phyloP scores from a whole-genome alignment of 1,139 yeast genomes.

The Suhomyces bokatorum region DNA sequence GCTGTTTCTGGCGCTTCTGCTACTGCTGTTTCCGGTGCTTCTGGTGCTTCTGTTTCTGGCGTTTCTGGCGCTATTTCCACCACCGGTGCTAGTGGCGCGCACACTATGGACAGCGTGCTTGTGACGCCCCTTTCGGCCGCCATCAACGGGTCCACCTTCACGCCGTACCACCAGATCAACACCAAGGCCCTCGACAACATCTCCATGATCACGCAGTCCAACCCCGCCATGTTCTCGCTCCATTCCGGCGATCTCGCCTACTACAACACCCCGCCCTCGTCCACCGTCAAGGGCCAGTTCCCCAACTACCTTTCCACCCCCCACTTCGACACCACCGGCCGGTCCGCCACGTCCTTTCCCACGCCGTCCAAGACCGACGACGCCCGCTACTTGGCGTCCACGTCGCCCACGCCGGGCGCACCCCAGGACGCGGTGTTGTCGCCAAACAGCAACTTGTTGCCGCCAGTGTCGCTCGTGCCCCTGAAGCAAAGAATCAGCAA shows the following conservation, averaged over 20 bases:
- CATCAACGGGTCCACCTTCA: constrained; percentile 17
- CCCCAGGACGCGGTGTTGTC: constrained; percentile 2
- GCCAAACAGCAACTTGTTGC: constrained; percentile 24
- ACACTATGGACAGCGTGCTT: constrained; percentile 15
- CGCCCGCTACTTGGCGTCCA: not conserved
- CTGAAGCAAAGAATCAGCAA: no score
- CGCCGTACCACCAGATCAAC: constrained; percentile 30
- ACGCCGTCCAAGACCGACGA: constrained; percentile 11
- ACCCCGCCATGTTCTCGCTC: constrained; percentile 7
- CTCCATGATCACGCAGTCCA: constrained; percentile 27
- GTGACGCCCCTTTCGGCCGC: constrained; percentile 27
- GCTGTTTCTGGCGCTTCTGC: not conserved
- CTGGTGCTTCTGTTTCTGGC: not conserved
- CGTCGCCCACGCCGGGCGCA: constrained; percentile 8
- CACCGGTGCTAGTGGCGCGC: not conserved
- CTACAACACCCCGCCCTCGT: constrained; percentile 24
- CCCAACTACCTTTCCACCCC: constrained; percentile 17
- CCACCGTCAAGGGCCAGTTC: constrained; percentile 18
- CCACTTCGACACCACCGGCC: constrained; percentile 10
- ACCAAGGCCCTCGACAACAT: constrained; percentile 41
- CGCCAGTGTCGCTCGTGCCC: constrained; percentile 30
- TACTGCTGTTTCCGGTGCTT: not conserved
- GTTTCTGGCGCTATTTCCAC: not conserved
- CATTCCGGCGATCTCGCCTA: constrained; percentile 6
- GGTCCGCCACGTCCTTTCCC: constrained; percentile 5